Conservation (phyloP, 768 basidiomycete species). For the Calocybe cyanea region DNA sequence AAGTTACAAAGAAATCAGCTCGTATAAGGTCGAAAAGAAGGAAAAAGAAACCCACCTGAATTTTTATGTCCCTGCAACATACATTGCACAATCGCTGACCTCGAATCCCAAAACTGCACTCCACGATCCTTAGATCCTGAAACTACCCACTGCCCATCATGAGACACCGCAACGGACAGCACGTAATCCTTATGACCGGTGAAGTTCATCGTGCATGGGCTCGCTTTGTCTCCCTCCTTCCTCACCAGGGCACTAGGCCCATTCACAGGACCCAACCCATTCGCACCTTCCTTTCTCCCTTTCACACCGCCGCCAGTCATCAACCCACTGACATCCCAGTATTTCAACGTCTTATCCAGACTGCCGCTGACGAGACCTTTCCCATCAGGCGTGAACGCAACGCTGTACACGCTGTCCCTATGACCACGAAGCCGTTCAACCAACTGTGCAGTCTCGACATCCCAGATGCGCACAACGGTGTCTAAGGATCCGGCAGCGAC, state of each 20-base stretch:
- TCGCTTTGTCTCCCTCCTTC: conserved; percentile 52
- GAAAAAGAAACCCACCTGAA: conserved; percentile 34
- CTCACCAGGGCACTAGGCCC: conserved; percentile 15
- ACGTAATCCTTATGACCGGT: conserved; percentile 83
- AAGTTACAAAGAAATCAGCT: neutral
- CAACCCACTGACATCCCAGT: conserved; percentile 82
- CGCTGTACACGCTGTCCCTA: conserved; percentile 79
- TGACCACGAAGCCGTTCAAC: conserved; percentile 77
- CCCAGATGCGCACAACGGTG: conserved; percentile 79
- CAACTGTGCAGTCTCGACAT: conserved; percentile 61
- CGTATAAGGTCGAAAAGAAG: neutral
- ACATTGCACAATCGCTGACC: conserved; percentile 74
- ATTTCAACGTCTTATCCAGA: conserved; percentile 83
- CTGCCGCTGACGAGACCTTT: conserved; percentile 89
- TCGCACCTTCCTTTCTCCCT: conserved; percentile 46
- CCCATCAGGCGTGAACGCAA: conserved; percentile 93
- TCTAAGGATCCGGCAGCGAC: conserved; percentile 73
- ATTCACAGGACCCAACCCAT: conserved; percentile 30
- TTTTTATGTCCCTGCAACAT: conserved; percentile 82
- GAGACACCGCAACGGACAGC: conserved; percentile 67
- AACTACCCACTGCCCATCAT: conserved; percentile 92
- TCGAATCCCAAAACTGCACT: conserved; percentile 93
- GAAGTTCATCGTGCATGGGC: conserved; percentile 76
- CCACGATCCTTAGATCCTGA: conserved; percentile 94
- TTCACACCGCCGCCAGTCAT: conserved; percentile 61